Evolutionary conservation across 2,329 filamentous ascomycete genomes (phyloP), one percentile per base, ranked within the genome.

Genomic region (Fusarium redolens): DNA sequence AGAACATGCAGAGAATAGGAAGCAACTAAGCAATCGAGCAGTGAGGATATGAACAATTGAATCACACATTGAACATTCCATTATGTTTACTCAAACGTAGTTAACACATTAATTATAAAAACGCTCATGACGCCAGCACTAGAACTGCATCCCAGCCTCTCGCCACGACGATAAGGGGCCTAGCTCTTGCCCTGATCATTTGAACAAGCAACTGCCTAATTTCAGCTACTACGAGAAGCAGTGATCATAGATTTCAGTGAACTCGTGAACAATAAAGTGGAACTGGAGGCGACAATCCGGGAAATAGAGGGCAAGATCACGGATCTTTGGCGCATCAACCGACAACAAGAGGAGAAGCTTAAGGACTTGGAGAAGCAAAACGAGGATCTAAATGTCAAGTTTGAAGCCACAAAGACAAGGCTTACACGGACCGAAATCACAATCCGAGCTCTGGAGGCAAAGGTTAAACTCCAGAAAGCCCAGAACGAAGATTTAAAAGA

Each of bases 31-130:
- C 8, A 7, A 18, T 15, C 5, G 11, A 5, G 25, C 4, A 15
- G 4, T 11, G 5, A 9, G 25, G 4, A 47, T 7, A 17, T 6
- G 10, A 9, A 4, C 2, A 14, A 4, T 18, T 2, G 7, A 6
- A 2, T 33, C 12, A 33, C 1, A 22, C 18, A 11, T 18, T 17
- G 30, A 22, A 33, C 30, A 50, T 10, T 13, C 4, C 11, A 50
- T 10, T 33, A 7, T 33, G 2, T 7, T 7, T 18, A 5, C 13
- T 11, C 9, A 14, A 3, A 12, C 1, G 1, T 14, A 33, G 7
- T 2, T 18, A 4, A 22, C 0, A 3, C 5, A 0, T 33, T 8
- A 7, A 5, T 50, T 50, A 50, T 50, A 50, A 50, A 50, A 33
- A 22, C 11, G 8, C 33, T 50, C 47, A 50, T 7, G 5, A 10